phyloP scores from a whole-genome alignment of 1,284 basidiomycete genomes.

The Mycocalia duriaeana region DNA sequence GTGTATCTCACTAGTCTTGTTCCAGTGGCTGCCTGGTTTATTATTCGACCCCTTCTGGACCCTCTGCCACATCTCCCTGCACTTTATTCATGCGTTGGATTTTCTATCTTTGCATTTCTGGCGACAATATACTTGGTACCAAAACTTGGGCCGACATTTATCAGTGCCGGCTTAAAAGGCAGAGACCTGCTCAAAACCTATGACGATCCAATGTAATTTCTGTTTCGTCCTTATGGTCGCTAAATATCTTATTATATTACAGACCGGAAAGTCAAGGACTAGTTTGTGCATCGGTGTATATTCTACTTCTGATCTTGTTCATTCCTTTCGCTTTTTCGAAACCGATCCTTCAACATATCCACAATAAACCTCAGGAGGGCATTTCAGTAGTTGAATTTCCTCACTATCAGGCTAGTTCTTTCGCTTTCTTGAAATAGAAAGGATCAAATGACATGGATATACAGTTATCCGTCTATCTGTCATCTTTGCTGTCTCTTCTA shows the following conservation, averaged over 20 bases:
- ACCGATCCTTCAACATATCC: conserved; percentile 51
- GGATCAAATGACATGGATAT: not conserved
- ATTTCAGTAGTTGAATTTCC: conserved; percentile 72
- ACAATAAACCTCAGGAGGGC: conserved; percentile 46
- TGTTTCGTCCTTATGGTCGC: not conserved
- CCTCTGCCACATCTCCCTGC: conserved; percentile 65
- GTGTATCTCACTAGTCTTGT: conserved; percentile 50
- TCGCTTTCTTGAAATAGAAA: not conserved
- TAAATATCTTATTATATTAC: conserved; percentile 4
- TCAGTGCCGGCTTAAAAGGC: conserved; percentile 75
- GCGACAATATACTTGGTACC: conserved; percentile 73
- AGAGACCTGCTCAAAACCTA: conserved; percentile 79
- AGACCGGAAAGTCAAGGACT: conserved; percentile 95
- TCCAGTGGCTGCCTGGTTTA: conserved; percentile 67
- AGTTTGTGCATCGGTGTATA: conserved; percentile 86
- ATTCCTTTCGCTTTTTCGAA: conserved; percentile 87
- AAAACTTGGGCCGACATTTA: conserved; percentile 66
- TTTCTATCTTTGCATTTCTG: conserved; percentile 76
- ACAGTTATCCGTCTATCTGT: conserved; percentile 88
- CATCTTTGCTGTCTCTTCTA: conserved; percentile 84
- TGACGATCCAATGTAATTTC: conserved; percentile 64
- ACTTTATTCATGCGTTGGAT: conserved; percentile 70
- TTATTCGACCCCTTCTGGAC: conserved; percentile 62
- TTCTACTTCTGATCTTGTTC: conserved; percentile 80
- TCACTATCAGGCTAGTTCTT: conserved; percentile 71